Evolutionary conservation across 306 rosid species (phyloP).

Genomic region (Quercus variabilis): DNA sequence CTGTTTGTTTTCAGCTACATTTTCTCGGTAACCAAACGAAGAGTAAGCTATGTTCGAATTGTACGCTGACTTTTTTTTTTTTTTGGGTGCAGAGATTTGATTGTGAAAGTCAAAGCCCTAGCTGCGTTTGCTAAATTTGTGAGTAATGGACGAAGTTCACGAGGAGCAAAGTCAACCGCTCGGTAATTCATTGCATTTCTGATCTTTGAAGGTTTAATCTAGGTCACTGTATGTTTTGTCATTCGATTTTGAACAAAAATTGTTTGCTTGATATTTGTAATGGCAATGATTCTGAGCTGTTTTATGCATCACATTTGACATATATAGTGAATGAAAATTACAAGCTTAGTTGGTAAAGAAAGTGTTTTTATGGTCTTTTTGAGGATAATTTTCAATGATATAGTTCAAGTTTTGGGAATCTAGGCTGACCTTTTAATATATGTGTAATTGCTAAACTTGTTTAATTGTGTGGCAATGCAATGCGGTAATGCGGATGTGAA

Average conservation of each 20-base stretch:
- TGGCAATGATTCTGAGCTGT: neutral
- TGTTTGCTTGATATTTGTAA: neutral
- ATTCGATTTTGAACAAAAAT: neutral
- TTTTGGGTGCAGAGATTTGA: neutral
- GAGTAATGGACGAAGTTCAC: constrained; percentile 54
- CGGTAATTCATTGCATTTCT: neutral
- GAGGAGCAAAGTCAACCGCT: constrained; percentile 34
- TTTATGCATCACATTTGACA: neutral
- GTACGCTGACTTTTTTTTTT: too few species aligned
- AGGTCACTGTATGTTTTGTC: neutral
- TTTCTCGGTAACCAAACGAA: neutral
- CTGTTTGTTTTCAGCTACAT: neutral
- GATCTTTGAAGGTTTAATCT: neutral
- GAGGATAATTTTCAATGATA: too few species aligned
- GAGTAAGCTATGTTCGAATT: neutral
- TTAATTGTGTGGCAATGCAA: too few species aligned
- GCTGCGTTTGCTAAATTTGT: neutral
- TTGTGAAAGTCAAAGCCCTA: neutral
- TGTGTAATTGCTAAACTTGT: too few species aligned
- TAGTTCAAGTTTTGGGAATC: too few species aligned
- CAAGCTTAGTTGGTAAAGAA: neutral
- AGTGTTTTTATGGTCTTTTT: too few species aligned
- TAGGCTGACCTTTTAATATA: too few species aligned
- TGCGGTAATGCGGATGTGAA: too few species aligned
- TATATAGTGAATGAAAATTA: neutral